Percentiles rank a stretch among this genome's conserved stretches.
Conservation (phyloP, 2,329 filamentous ascomycete species). For the Tricladium varicosporioides region DNA sequence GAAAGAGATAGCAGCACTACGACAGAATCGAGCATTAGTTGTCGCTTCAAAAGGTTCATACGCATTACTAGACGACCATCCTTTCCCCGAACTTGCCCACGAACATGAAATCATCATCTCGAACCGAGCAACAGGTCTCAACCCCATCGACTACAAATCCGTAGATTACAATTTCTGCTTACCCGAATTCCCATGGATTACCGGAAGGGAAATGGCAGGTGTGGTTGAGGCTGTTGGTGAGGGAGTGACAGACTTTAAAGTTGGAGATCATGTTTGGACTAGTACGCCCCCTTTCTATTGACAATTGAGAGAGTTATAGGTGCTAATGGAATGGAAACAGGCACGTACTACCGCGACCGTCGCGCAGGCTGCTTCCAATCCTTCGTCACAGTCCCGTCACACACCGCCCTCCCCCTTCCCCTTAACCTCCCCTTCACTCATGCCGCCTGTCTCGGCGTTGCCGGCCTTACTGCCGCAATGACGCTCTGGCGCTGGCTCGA, state of each 20-base stretch:
- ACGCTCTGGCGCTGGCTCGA: constrained; percentile 42
- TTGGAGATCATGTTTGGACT: constrained; percentile 30
- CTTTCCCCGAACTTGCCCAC: constrained; percentile 38
- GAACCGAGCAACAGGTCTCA: constrained; percentile 38
- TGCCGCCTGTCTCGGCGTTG: constrained; percentile 41
- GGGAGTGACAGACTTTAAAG: constrained; percentile 14
- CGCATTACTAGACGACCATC: constrained; percentile 26
- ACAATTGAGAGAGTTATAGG: too few relatives aligned
- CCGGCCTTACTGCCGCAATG: constrained; percentile 41
- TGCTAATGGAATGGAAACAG: constrained; percentile 22
- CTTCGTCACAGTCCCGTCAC: constrained; percentile 40
- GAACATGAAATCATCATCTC: constrained; percentile 38
- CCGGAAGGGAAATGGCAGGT: constrained; percentile 23
- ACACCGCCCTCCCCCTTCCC: constrained; percentile 42
- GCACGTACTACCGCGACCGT: constrained; percentile 42
- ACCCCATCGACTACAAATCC: constrained; percentile 43
- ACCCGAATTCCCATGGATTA: constrained; percentile 30
- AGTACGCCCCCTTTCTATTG: constrained; percentile 8
- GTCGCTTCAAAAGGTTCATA: constrained; percentile 30
- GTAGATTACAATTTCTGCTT: constrained; percentile 44
- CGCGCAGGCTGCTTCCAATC: constrained; percentile 44
- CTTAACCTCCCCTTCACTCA: constrained; percentile 33
- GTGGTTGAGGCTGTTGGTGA: constrained; percentile 17
- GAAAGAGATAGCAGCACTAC: neutral
- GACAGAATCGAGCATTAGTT: constrained; percentile 25